Percentiles rank a stretch among this genome's conserved stretches.
Evolutionary conservation across 768 basidiomycete species (phyloP).

Genomic region (Rhodotorula sphaerocarpa): DNA sequence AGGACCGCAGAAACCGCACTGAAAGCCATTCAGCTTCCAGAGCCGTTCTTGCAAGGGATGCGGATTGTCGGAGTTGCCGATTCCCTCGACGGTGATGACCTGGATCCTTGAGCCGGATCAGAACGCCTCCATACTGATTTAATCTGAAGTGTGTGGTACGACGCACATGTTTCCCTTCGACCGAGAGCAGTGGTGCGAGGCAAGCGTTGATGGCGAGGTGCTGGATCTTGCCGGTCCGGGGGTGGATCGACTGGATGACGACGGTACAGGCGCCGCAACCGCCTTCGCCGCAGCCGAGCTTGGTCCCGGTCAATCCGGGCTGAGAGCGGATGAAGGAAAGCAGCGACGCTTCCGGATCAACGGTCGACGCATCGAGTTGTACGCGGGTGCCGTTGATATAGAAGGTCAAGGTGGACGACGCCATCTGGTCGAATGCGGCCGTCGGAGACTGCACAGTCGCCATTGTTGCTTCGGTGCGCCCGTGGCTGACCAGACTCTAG

Average conservation of each 20-base stretch:
- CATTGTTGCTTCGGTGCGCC: background rate
- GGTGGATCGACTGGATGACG: constrained; percentile 13
- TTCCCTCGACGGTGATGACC: constrained; percentile 37
- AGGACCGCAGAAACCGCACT: constrained; percentile 36
- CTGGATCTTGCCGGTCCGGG: background rate
- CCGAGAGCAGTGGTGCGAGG: constrained; percentile 35
- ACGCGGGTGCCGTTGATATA: constrained; percentile 12
- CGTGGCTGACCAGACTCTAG: no score
- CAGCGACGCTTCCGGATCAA: constrained; percentile 36
- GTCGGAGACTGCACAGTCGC: background rate
- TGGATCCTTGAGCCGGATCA: no score
- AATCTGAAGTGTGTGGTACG: no score
- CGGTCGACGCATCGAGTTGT: background rate
- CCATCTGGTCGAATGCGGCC: constrained; percentile 5
- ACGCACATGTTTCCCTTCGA: constrained; percentile 36
- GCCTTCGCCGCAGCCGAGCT: constrained; percentile 38
- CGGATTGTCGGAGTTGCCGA: constrained; percentile 36
- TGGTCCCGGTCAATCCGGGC: constrained; percentile 36
- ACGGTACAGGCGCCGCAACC: constrained; percentile 35
- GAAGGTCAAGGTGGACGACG: constrained; percentile 26
- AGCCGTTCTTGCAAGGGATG: constrained; percentile 39
- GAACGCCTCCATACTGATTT: no score
- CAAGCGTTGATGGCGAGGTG: constrained; percentile 39
- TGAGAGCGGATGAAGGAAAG: constrained; percentile 38
- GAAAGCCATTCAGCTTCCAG: constrained; percentile 16